phyloP scores from a whole-genome alignment of 2,329 filamentous ascomycete species.

The Pseudophaeomoniella oleicola region DNA sequence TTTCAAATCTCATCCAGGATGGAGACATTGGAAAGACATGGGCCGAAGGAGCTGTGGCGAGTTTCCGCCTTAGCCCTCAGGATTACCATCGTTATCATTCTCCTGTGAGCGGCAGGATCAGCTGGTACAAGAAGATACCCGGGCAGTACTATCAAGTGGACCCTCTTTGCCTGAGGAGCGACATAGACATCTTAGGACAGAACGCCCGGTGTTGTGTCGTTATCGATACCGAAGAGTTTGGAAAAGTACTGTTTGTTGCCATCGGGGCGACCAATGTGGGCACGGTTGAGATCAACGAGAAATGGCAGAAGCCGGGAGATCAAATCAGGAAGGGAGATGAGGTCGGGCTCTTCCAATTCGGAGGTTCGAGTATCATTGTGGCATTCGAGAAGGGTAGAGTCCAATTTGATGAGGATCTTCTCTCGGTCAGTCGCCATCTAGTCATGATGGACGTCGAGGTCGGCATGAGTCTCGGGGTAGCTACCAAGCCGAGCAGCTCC shows the following conservation, averaged over 20 bases:
- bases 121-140: constrained; percentile 22
- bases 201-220: constrained; percentile 23
- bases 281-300: constrained; percentile 23
- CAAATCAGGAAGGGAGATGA: constrained; percentile 26
- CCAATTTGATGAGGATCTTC: constrained; percentile 23
- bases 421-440: constrained; percentile 17
- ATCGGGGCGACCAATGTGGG: constrained; percentile 27
- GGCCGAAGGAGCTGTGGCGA: constrained; percentile 21
- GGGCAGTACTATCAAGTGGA: constrained; percentile 31
- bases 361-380: constrained; percentile 26
- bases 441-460: no score
- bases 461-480: no score
- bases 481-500: no score
- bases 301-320: constrained; percentile 15
- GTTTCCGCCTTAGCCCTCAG: constrained; percentile 27
- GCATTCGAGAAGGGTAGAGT: constrained; percentile 23
- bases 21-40: constrained; percentile 18
- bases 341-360: constrained; percentile 26
- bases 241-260: constrained; percentile 26
- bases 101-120: constrained; percentile 25
- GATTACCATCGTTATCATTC: constrained; percentile 33
- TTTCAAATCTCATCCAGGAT: constrained; percentile 24
- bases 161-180: constrained; percentile 17
- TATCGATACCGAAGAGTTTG: constrained; percentile 24
- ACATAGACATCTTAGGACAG: constrained; percentile 22